Conservation (phyloP, 2,329 filamentous ascomycete genomes). For the Aspergillus quadrilineatus region DNA sequence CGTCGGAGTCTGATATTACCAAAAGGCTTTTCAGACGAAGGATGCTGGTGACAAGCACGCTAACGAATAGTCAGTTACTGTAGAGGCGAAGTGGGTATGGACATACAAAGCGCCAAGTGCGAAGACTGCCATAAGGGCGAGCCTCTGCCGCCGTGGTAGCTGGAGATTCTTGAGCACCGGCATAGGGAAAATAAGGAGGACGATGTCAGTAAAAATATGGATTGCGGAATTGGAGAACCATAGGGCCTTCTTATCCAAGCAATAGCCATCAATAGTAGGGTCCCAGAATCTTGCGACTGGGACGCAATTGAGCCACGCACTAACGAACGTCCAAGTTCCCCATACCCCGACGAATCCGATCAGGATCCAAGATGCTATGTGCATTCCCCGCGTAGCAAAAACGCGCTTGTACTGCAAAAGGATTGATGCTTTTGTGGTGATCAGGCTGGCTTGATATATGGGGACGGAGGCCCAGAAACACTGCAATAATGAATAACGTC, state of each 20-base stretch:
- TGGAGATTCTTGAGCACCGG: conserved; percentile 43
- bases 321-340: conserved; percentile 33
- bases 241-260: conserved; percentile 40
- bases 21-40: conserved; percentile 33
- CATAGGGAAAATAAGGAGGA: conserved; percentile 45
- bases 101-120: conserved; percentile 45
- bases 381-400: conserved; percentile 33
- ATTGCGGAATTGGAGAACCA: conserved; percentile 47
- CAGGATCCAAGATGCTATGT: conserved; percentile 33
- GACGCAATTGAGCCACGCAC: conserved; percentile 33
- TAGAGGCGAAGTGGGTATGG: not conserved
- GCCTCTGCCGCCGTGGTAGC: conserved; percentile 40
- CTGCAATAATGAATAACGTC: conserved; percentile 8
- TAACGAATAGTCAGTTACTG: conserved; percentile 10
- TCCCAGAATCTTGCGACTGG: conserved; percentile 34
- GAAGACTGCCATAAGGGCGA: conserved; percentile 43
- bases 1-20: conserved; percentile 28
- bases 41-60: conserved; percentile 43
- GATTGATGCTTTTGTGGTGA: conserved; percentile 37
- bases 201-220: conserved; percentile 44
- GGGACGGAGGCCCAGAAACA: conserved; percentile 36
- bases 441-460: conserved; percentile 35
- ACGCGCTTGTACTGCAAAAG: conserved; percentile 38
- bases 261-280: conserved; percentile 26
- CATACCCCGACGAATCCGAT: conserved; percentile 35